Evolutionary conservation across 1,139 yeast genomes (phyloP).

Genomic region (Protomyces pachydermus): DNA sequence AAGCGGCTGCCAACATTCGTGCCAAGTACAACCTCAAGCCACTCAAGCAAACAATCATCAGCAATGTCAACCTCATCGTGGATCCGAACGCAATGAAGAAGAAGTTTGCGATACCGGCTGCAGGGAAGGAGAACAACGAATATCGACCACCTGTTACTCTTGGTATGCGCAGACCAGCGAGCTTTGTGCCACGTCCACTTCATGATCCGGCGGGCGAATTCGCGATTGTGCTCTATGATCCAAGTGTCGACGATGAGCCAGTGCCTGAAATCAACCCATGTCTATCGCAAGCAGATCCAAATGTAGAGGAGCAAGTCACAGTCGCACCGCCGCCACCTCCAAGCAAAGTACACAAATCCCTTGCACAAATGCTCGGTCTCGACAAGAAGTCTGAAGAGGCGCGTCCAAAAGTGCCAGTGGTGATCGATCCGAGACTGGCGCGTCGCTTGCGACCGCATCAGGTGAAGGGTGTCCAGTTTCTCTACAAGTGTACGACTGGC

Average conservation of each 20-base stretch:
- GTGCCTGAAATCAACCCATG: conserved; percentile 14
- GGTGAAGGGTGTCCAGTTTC: conserved; percentile 86
- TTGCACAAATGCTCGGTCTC: conserved; percentile 79
- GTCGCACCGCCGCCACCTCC: conserved; percentile 12
- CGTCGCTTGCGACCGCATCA: conserved; percentile 92
- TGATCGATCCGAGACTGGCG: conserved; percentile 82
- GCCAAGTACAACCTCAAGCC: conserved; percentile 24
- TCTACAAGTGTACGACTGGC: conserved; percentile 88
- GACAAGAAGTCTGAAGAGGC: conserved; percentile 49
- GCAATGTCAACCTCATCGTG: not conserved
- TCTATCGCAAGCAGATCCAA: conserved; percentile 16
- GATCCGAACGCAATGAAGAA: conserved; percentile 11
- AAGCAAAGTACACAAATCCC: conserved; percentile 50
- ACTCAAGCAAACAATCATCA: conserved; percentile 4
- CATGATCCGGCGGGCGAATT: conserved; percentile 92
- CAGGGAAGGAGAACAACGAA: conserved; percentile 16
- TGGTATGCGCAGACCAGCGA: conserved; percentile 68
- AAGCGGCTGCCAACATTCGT: conserved; percentile 23
- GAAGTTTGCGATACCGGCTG: conserved; percentile 9
- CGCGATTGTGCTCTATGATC: conserved; percentile 92
- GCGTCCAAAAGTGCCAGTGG: conserved; percentile 86
- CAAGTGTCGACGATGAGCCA: conserved; percentile 62
- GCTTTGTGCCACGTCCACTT: conserved; percentile 76
- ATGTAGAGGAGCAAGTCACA: not conserved
- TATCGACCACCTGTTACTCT: conserved; percentile 56